phyloP scores from a whole-genome alignment of 345 rosid genomes.

The Euphorbia peplus region DNA sequence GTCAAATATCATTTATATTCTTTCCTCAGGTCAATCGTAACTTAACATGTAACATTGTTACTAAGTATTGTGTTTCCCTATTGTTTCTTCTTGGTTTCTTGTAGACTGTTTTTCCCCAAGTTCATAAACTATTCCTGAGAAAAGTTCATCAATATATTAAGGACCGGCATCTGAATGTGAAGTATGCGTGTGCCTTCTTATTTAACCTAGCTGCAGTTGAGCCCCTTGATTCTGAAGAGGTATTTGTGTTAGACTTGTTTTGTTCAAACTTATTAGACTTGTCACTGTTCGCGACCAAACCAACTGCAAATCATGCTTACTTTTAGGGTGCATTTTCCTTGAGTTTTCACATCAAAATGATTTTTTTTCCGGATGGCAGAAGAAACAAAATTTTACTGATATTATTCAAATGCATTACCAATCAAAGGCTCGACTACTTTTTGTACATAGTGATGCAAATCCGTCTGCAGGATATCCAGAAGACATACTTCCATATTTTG shows the following conservation, averaged over 20 bases:
- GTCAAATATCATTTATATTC: neutral
- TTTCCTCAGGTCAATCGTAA: neutral
- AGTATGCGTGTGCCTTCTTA: constrained; percentile 81
- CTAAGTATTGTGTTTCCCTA: neutral
- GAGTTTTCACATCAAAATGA: constrained; percentile 1
- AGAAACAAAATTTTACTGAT: constrained; percentile 75
- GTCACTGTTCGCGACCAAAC: neutral
- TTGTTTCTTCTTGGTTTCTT: constrained; percentile 22
- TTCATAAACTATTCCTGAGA: constrained; percentile 62
- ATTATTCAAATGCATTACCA: constrained; percentile 80
- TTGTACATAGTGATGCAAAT: constrained; percentile 62
- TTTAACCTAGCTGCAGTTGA: constrained; percentile 46
- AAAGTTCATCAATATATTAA: constrained; percentile 90
- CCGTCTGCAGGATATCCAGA: constrained; percentile 55
- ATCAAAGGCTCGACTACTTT: constrained; percentile 63
- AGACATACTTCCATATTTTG: constrained; percentile 60
- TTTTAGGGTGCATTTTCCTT: neutral
- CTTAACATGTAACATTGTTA: too few relatives aligned
- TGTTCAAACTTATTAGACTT: constrained; percentile 16
- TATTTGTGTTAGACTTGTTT: constrained; percentile 33
- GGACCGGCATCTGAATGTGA: constrained; percentile 80
- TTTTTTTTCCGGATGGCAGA: constrained; percentile 56
- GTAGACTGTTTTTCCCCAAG: constrained; percentile 77
- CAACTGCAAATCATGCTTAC: neutral
- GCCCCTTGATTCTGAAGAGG: constrained; percentile 68